Evolutionary conservation across 148 eudicot genomes (phyloP).

Genomic region (Salicornia ramosissima): DNA sequence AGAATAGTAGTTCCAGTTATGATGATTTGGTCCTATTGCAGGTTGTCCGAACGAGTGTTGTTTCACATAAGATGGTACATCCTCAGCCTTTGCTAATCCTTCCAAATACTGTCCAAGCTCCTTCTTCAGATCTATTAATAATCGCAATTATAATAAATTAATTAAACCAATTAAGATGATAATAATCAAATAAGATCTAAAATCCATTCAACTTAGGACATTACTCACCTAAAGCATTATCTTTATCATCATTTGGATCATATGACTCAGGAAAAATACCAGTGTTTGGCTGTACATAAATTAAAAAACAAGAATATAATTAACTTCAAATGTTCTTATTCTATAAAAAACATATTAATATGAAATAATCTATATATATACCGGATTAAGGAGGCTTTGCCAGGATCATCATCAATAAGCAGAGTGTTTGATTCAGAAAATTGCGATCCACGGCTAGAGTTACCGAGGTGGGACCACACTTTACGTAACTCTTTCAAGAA

Average conservation of each 20-base stretch:
- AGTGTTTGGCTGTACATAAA: slow-evolving; percentile 40
- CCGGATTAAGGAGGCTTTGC: slow-evolving; percentile 23
- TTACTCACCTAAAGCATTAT: slow-evolving; percentile 30
- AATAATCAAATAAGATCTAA: background rate
- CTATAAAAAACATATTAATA: too few relatives aligned
- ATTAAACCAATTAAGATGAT: too few relatives aligned
- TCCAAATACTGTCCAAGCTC: slow-evolving; percentile 2
- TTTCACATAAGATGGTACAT: slow-evolving; percentile 15
- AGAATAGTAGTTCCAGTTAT: slow-evolving; percentile 17
- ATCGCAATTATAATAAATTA: background rate
- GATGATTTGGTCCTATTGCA: slow-evolving; percentile 16
- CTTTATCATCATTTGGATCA: slow-evolving; percentile 19
- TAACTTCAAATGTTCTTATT: background rate
- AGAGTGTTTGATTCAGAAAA: slow-evolving; percentile 22
- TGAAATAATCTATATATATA: too few relatives aligned
- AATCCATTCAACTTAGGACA: too few relatives aligned
- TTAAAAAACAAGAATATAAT: background rate
- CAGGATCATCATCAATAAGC: slow-evolving; percentile 14
- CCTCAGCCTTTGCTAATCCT: slow-evolving; percentile 2
- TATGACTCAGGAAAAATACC: slow-evolving; percentile 33
- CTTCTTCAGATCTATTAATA: background rate
- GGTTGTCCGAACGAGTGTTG: slow-evolving; percentile 18
- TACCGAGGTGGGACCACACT: background rate
- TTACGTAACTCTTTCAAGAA: slow-evolving; percentile 19
- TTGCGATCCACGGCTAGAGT: slow-evolving; percentile 1